Percentiles rank a stretch among this genome's conserved stretches.
Evolutionary conservation across 148 eudicot genomes (phyloP).

Genomic region (Fallopia convolvulus): DNA sequence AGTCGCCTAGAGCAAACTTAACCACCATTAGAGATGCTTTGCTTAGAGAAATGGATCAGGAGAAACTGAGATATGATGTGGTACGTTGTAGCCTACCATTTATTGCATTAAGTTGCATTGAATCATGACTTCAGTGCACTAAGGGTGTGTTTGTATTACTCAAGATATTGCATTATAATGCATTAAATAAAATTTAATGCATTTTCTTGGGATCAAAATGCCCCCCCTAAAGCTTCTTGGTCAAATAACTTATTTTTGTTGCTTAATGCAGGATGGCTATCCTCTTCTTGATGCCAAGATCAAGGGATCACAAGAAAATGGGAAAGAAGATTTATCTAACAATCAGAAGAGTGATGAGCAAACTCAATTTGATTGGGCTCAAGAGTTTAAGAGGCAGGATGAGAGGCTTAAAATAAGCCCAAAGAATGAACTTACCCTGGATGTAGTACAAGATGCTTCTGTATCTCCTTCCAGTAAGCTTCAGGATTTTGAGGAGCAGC

Average conservation of each 20-base stretch:
- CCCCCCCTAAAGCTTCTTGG: neutral
- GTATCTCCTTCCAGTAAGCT: slow-evolving; percentile 36
- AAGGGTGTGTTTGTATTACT: too few relatives aligned
- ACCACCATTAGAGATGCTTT: slow-evolving; percentile 22
- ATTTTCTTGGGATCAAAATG: neutral
- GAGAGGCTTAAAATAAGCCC: neutral
- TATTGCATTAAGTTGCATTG: too few relatives aligned
- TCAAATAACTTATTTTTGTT: slow-evolving; percentile 1
- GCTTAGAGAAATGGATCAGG: slow-evolving; percentile 33
- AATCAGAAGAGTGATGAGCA: neutral
- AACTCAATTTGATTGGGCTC: neutral
- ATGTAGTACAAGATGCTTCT: slow-evolving; percentile 17
- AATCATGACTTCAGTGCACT: too few relatives aligned
- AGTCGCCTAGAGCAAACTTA: slow-evolving; percentile 17
- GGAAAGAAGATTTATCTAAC: slow-evolving; percentile 11
- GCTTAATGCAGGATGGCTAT: slow-evolving; percentile 23
- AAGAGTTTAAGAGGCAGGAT: slow-evolving; percentile 7
- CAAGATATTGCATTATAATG: too few relatives aligned
- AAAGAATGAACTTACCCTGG: neutral
- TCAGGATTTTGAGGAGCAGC: slow-evolving; percentile 56
- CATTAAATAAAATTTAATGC: too few relatives aligned
- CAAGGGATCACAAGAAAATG: slow-evolving; percentile 17
- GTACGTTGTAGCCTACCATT: slow-evolving; percentile 22
- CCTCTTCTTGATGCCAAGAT: slow-evolving; percentile 18
- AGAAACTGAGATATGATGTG: slow-evolving; percentile 22